Percentiles rank a stretch among this genome's conserved stretches.
Conservation (phyloP, 1,284 basidiomycete species). For the Lignosus rhinocerotis region DNA sequence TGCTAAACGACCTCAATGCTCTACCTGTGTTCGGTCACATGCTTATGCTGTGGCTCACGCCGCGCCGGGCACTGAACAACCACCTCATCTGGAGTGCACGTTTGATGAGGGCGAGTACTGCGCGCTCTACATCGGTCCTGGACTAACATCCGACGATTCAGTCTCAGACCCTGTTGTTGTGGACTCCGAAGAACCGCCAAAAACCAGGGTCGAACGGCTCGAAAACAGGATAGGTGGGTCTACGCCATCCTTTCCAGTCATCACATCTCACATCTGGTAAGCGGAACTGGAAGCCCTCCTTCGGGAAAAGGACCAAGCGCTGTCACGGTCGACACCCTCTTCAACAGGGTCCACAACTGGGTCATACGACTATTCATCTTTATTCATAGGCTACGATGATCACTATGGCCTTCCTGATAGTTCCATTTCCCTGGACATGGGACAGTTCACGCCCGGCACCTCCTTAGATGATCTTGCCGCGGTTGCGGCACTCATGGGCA, state of each 20-base stretch:
- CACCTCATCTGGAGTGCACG: conserved; percentile 61
- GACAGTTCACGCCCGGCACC: conserved; percentile 9
- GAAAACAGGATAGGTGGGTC: conserved; percentile 69
- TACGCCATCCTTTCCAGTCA: background rate
- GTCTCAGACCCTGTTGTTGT: conserved; percentile 39
- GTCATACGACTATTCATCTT: background rate
- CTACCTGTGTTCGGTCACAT: conserved; percentile 68
- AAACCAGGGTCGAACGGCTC: conserved; percentile 58
- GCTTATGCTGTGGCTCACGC: conserved; percentile 60
- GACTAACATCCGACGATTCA: conserved; percentile 17
- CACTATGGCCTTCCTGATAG: background rate
- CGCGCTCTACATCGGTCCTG: background rate
- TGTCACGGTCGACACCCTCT: background rate
- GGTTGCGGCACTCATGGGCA: conserved; percentile 11
- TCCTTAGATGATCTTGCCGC: conserved; percentile 26
- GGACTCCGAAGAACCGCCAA: conserved; percentile 47
- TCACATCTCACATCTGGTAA: conserved; percentile 26
- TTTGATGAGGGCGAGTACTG: conserved; percentile 56
- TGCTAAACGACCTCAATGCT: conserved; percentile 57
- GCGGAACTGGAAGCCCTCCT: conserved; percentile 62
- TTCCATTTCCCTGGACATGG: background rate
- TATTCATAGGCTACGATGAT: background rate
- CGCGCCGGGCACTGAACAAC: conserved; percentile 50
- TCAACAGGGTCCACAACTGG: background rate
- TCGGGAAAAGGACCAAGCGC: conserved; percentile 36